These are phyloP conservation scores for Fusarium nygamai DNA, from an alignment of 2,329 filamentous ascomycete genomes.

Conservation along the genomic window DNA sequence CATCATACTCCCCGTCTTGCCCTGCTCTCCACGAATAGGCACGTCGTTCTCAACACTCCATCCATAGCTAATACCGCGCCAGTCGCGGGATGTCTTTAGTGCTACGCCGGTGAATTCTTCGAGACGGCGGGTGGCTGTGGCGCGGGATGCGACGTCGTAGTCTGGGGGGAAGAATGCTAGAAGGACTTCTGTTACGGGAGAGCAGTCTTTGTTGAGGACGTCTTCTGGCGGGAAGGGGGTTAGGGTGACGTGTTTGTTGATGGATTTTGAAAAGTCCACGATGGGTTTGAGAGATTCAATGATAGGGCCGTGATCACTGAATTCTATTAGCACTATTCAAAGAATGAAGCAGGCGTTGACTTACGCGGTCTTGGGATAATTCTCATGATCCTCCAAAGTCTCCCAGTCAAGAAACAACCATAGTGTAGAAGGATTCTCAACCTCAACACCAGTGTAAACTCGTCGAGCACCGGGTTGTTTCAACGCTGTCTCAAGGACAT, in stretches of 20 bases:
- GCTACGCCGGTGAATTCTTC: constrained; percentile 27
- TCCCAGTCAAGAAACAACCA: constrained; percentile 45
- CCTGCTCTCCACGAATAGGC: constrained; percentile 42
- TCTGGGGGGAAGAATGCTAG: constrained; percentile 35
- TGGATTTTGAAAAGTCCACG: constrained; percentile 18
- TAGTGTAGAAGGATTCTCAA: constrained; percentile 38
- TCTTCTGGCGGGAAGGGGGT: constrained; percentile 36
- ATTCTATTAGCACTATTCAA: fast-evolving
- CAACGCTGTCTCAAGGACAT: constrained; percentile 29
- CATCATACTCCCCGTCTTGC: constrained; percentile 40
- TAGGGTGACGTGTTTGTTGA: constrained; percentile 38
- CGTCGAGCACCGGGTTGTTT: constrained; percentile 39
- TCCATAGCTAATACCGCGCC: constrained; percentile 42
- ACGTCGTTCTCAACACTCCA: constrained; percentile 49
- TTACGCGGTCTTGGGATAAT: constrained; percentile 28
- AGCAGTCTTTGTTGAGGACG: constrained; percentile 33
- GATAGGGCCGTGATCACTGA: constrained; percentile 17
- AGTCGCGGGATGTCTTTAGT: constrained; percentile 33
- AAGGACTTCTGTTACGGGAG: constrained; percentile 36
- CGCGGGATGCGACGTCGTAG: constrained; percentile 31
- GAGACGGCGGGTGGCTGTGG: constrained; percentile 24
- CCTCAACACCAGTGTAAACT: constrained; percentile 36
- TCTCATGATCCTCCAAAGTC: constrained; percentile 25
- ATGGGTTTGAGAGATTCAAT: constrained; percentile 35
- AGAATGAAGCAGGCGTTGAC: background rate